Evolutionary conservation across 2,329 filamentous ascomycete genomes (phyloP).

Genomic region (Hymenoscyphus repandus): DNA sequence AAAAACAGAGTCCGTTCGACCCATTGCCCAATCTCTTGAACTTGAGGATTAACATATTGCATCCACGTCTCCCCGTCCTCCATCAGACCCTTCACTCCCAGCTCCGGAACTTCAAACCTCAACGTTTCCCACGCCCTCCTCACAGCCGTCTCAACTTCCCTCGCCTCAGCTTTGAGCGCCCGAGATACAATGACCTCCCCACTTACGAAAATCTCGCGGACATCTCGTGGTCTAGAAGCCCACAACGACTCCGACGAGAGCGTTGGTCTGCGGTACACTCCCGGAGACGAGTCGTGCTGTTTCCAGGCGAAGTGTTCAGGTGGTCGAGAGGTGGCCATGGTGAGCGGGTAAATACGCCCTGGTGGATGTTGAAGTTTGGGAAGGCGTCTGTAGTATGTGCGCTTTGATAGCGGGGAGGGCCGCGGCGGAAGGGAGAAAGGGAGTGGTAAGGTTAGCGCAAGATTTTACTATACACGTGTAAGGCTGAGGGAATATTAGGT

Average conservation of each 20-base stretch:
- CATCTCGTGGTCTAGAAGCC: conserved; percentile 12
- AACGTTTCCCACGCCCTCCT: conserved; percentile 13
- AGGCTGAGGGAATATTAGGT: no score
- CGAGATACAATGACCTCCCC: conserved; percentile 2
- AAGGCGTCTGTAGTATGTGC: neutral
- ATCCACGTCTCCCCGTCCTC: conserved; percentile 11
- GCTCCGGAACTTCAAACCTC: conserved; percentile 15
- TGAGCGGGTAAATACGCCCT: neutral
- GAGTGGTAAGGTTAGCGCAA: no score
- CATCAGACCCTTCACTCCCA: conserved; percentile 3
- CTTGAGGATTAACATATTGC: conserved; percentile 7
- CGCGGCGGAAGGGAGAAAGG: neutral
- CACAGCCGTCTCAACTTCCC: conserved; percentile 1
- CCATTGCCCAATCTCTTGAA: conserved; percentile 8
- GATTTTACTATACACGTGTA: no score
- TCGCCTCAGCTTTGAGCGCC: neutral
- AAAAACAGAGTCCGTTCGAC: conserved; percentile 5
- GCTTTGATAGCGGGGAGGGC: neutral
- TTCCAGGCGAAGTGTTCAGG: conserved; percentile 16
- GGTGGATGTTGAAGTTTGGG: neutral
- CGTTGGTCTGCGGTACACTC: conserved; percentile 12
- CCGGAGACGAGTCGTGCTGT: neutral
- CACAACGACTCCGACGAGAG: conserved; percentile 19
- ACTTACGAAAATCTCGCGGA: conserved; percentile 15
- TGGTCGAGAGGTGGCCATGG: no score